Evolutionary conservation across 495 filamentous ascomycete species (phyloP).

Genomic region (Sphaerosporella brunnea): DNA sequence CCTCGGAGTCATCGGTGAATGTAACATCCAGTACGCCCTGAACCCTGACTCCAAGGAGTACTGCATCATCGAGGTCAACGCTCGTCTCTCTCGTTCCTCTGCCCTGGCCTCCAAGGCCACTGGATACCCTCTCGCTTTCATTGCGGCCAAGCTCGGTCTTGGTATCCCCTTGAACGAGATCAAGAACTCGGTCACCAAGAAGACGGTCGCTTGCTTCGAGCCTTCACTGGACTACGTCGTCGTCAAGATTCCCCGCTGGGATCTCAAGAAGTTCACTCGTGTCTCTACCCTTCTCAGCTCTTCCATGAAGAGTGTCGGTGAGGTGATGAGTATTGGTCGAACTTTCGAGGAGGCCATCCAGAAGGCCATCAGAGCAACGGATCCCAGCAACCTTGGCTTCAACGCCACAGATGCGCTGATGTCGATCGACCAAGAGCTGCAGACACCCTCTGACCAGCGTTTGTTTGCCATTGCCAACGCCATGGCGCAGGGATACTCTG

Average conservation of each 20-base stretch:
- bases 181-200: conserved; percentile 86
- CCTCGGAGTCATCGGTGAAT: conserved; percentile 91
- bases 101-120: conserved; percentile 93
- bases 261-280: conserved; percentile 94
- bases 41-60: conserved; percentile 96
- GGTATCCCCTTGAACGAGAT: conserved; percentile 94
- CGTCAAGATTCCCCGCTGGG: conserved; percentile 97
- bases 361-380: conserved; percentile 88
- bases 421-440: conserved; percentile 87
- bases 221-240: conserved; percentile 98
- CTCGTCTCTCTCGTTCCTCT: conserved; percentile 83
- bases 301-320: conserved; percentile 98
- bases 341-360: conserved; percentile 98
- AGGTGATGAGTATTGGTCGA: conserved; percentile 95
- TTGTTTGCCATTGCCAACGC: conserved; percentile 96
- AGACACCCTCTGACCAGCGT: conserved; percentile 93
- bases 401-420: conserved; percentile 82
- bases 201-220: conserved; percentile 94
- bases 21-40: conserved; percentile 95
- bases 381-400: conserved; percentile 90
- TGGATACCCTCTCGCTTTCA: conserved; percentile 89
- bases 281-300: conserved; percentile 89
- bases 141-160: conserved; percentile 86
- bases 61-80: conserved; percentile 98
- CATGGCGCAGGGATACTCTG: conserved; percentile 81